Percentiles rank a stretch among this genome's conserved stretches.
These are phyloP conservation scores for Talaromyces trachyspermus DNA, from an alignment of 495 filamentous ascomycete species.

Conservation along the genomic window DNA sequence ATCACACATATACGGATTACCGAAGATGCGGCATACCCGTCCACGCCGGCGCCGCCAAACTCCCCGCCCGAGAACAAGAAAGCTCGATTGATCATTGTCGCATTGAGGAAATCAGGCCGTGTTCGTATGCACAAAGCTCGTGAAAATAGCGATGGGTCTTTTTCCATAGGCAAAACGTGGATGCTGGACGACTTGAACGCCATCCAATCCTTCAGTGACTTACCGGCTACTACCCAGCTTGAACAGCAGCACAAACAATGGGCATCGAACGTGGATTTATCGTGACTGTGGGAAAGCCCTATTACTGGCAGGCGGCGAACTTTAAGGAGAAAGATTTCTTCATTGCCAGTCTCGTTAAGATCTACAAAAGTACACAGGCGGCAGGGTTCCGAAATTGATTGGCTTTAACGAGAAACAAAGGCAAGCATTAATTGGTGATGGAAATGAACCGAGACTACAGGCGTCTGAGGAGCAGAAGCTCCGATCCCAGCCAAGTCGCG, in stretches of 20 bases:
- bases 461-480: constrained; percentile 34
- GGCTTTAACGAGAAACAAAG: constrained; percentile 78
- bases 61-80: constrained; percentile 70
- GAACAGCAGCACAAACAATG: constrained; percentile 65
- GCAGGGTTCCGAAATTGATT: constrained; percentile 66
- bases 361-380: constrained; percentile 94
- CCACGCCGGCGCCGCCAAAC: constrained; percentile 71
- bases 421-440: constrained; percentile 55
- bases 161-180: constrained; percentile 98
- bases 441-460: constrained; percentile 24
- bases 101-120: constrained; percentile 83
- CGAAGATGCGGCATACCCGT: constrained; percentile 80
- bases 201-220: constrained; percentile 69
- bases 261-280: constrained; percentile 78
- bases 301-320: constrained; percentile 91
- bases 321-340: constrained; percentile 98
- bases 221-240: constrained; percentile 40
- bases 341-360: constrained; percentile 88
- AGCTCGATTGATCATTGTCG: constrained; percentile 79
- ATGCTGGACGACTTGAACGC: constrained; percentile 75
- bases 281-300: constrained; percentile 86
- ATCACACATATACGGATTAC: constrained; percentile 90
- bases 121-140: constrained; percentile 95
- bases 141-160: constrained; percentile 87
- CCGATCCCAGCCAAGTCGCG: constrained; percentile 39